Evolutionary conservation across 768 basidiomycete species (phyloP), one percentile per base, ranked within the genome.

Genomic region (Boletus reticuloceps): DNA sequence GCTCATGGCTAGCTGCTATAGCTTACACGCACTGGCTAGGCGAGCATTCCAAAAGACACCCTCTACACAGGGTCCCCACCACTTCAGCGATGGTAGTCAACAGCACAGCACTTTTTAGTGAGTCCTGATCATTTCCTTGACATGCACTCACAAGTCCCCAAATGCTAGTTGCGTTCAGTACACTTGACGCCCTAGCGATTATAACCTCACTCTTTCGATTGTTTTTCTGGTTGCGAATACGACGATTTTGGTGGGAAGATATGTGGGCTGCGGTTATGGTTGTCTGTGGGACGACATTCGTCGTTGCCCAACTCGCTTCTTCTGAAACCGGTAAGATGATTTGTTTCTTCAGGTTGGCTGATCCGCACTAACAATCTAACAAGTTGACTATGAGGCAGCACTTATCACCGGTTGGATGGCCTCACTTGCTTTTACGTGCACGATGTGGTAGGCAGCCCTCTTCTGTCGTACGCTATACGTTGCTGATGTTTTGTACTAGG

Each of bases 171-270:
- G 12, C 22, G 6, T 51, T 52, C 20, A 50, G 34, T 25, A 29
- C 45, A 8, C 4, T 58, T 25, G 34, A 58, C 12, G 43, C 39
- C 34, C 47, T 64, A 9, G 51, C 27, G 13, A 6, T 55, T 2
- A 36, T 54, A 4, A 42, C 60, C 34, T 58, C 56, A 1, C 20
- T 64, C 2, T 56, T 64, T 47, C 56, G 62, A 4, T n/a, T 64
- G 31, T 43, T 44, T 2, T 53, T 64, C 39, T 51, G 63, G 31
- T 25, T 55, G 22, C 48, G 32, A n/a, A 56, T 64, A 52, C 59
- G 40, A 47, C n/a, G 58, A 42, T 56, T 64, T 34, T 59, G 63
- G 63, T 66, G 66, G 63, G 65, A 67, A 51, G 64, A 62, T 37
- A 16, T 40, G 3, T 68, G 63, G 63, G 59, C 66, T 17, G 58